Percentiles rank a stretch among this genome's conserved stretches.
phyloP scores from a whole-genome alignment of 352 stramenopile species.

The Blastocystis sp. region DNA sequence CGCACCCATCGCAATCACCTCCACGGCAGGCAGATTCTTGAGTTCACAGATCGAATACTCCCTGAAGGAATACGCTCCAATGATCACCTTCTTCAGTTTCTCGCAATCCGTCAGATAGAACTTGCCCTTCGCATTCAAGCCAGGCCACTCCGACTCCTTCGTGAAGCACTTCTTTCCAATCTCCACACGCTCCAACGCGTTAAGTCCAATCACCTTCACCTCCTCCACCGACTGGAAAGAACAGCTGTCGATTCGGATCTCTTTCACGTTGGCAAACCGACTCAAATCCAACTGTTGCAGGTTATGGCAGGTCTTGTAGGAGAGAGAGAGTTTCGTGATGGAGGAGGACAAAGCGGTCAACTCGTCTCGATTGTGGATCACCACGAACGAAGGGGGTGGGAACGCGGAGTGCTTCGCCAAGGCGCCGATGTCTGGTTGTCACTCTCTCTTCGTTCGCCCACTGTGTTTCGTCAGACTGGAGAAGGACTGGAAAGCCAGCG shows the following conservation, averaged over 20 bases:
- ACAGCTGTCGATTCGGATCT: background rate
- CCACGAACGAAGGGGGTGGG: background rate
- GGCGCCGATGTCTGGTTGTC: background rate
- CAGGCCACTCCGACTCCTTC: background rate
- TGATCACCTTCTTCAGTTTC: no score
- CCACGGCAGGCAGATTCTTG: background rate
- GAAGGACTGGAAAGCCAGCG: background rate
- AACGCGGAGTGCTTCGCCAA: background rate
- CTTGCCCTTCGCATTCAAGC: no score
- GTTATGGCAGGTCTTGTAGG: background rate
- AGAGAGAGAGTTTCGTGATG: background rate
- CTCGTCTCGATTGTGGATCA: background rate
- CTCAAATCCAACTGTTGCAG: background rate
- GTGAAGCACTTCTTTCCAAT: no score
- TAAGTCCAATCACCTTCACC: background rate
- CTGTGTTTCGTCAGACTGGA: background rate
- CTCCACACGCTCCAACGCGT: background rate
- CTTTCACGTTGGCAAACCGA: background rate
- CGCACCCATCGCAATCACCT: background rate
- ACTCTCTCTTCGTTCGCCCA: background rate
- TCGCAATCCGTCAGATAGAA: no score
- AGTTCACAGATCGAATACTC: background rate
- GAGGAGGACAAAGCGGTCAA: background rate
- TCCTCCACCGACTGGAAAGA: constrained; percentile 4
- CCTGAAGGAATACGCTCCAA: background rate